Percentiles rank a stretch among this genome's conserved stretches.
These are phyloP conservation scores for Phytopythium aichiense DNA, from an alignment of 352 stramenopile species.

Conservation along the genomic window DNA sequence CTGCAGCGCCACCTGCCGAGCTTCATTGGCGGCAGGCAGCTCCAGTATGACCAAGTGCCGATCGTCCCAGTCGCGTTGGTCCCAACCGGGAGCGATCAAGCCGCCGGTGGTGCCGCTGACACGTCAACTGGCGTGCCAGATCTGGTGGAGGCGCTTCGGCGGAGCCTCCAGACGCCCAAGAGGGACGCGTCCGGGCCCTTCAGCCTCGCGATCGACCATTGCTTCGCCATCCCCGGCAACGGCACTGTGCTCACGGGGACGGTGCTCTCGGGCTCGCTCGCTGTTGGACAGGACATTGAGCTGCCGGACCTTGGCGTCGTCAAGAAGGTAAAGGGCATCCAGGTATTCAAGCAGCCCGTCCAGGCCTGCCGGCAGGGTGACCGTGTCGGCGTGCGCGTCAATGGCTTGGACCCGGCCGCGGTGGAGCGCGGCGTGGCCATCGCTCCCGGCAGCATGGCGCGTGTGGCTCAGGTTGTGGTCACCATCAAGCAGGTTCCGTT, in stretches of 20 bases:
- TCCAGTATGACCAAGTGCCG: constrained; percentile 23
- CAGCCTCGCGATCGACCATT: constrained; percentile 97
- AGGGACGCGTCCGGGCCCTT: constrained; percentile 64
- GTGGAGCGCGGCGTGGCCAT: constrained; percentile 63
- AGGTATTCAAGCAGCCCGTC: constrained; percentile 96
- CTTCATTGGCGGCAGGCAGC: background rate
- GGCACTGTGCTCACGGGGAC: constrained; percentile 97
- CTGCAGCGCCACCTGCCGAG: constrained; percentile 18
- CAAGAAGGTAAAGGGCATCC: constrained; percentile 97
- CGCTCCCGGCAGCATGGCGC: constrained; percentile 42
- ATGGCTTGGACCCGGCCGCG: constrained; percentile 48
- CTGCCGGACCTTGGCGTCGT: constrained; percentile 79
- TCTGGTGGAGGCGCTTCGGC: constrained; percentile 44
- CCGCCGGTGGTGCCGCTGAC: constrained; percentile 33
- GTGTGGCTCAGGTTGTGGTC: constrained; percentile 51
- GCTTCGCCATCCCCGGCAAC: constrained; percentile 96
- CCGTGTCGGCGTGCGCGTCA: constrained; percentile 94
- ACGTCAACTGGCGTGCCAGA: background rate
- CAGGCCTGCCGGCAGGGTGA: constrained; percentile 87
- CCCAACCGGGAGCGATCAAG: constrained; percentile 14
- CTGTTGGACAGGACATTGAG: constrained; percentile 92
- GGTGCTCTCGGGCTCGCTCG: constrained; percentile 83
- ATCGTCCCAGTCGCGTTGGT: constrained; percentile 86
- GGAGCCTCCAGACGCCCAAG: constrained; percentile 30
- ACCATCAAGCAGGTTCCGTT: constrained; percentile 53